Percentiles rank a stretch among this genome's conserved stretches.
Evolutionary conservation across 768 basidiomycete genomes (phyloP).

Genomic region (Kwoniella heveanensis): DNA sequence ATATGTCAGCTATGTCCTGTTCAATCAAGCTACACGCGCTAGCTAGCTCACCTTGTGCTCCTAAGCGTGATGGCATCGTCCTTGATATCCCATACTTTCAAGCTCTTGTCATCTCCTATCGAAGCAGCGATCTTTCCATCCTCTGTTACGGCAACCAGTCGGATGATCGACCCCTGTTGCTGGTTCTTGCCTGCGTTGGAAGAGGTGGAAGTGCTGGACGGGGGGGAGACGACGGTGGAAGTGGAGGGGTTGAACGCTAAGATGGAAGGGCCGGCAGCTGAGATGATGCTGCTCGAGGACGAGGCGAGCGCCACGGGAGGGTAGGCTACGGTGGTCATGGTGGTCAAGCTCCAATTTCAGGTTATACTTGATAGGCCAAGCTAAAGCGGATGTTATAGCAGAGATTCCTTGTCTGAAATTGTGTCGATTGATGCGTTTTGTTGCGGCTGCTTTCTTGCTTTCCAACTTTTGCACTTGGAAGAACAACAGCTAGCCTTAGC

Average conservation of each 20-base stretch:
- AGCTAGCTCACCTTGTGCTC: slow-evolving; percentile 63
- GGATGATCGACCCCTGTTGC: slow-evolving; percentile 20
- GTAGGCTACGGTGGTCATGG: slow-evolving; percentile 15
- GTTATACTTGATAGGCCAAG: no score
- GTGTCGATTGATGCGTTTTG: neutral
- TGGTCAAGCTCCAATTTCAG: no score
- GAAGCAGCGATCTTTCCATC: slow-evolving; percentile 61
- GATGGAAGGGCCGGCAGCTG: slow-evolving; percentile 30
- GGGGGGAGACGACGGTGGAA: slow-evolving; percentile 17
- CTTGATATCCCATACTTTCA: slow-evolving; percentile 71
- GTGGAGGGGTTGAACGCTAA: slow-evolving; percentile 13
- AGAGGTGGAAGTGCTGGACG: neutral
- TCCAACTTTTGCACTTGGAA: neutral
- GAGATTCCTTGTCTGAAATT: neutral
- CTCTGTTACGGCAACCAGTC: slow-evolving; percentile 38
- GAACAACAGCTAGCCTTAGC: no score
- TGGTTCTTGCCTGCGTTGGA: slow-evolving; percentile 5
- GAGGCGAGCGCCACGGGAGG: slow-evolving; percentile 33
- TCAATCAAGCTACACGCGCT: slow-evolving; percentile 28
- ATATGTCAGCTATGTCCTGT: slow-evolving; percentile 8
- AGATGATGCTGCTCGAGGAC: slow-evolving; percentile 19
- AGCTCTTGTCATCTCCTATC: slow-evolving; percentile 73
- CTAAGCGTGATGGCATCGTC: slow-evolving; percentile 61
- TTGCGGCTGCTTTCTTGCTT: neutral
- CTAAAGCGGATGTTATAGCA: no score